Percentiles rank a stretch among this genome's conserved stretches.
phyloP scores from a whole-genome alignment of 306 rosid species.

The Pyrus betulifolia region DNA sequence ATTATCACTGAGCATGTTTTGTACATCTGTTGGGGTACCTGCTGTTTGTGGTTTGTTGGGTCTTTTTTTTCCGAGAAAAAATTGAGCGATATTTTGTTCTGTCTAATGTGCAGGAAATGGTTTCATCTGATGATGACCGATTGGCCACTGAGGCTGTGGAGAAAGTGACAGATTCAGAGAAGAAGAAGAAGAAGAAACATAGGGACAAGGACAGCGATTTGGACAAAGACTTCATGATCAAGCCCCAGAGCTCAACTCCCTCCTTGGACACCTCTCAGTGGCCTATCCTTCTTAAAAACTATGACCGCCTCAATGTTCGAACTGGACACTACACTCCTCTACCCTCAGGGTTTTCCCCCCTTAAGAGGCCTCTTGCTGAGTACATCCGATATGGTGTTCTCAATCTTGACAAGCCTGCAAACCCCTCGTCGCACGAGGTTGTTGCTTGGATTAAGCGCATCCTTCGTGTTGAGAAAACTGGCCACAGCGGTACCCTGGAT shows the following conservation, averaged over 20 bases:
- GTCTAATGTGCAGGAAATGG: constrained; percentile 6
- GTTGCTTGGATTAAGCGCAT: constrained; percentile 82
- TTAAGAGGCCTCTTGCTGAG: constrained; percentile 64
- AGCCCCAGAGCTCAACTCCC: constrained; percentile 61
- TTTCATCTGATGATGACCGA: not conserved
- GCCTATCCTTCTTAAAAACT: constrained; percentile 82
- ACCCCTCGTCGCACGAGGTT: constrained; percentile 87
- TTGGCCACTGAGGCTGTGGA: constrained; percentile 26
- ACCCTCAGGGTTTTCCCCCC: constrained; percentile 64
- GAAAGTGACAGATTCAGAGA: constrained; percentile 35
- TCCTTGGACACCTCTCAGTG: constrained; percentile 67
- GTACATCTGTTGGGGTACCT: not conserved
- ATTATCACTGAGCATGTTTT: not conserved
- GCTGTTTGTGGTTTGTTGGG: not conserved
- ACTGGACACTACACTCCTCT: constrained; percentile 88
- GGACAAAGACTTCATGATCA: constrained; percentile 48
- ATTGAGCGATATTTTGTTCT: not conserved
- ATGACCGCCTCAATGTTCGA: constrained; percentile 76
- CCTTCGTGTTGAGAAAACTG: constrained; percentile 71
- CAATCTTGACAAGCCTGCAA: constrained; percentile 78
- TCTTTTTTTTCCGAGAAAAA: too few relatives aligned
- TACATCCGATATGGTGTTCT: constrained; percentile 66
- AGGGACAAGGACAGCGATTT: constrained; percentile 3
- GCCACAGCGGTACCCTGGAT: constrained; percentile 81
- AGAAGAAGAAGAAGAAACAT: constrained; percentile 43